Conservation (phyloP, 352 stramenopile genomes). For the Pythium scleroteichum region DNA sequence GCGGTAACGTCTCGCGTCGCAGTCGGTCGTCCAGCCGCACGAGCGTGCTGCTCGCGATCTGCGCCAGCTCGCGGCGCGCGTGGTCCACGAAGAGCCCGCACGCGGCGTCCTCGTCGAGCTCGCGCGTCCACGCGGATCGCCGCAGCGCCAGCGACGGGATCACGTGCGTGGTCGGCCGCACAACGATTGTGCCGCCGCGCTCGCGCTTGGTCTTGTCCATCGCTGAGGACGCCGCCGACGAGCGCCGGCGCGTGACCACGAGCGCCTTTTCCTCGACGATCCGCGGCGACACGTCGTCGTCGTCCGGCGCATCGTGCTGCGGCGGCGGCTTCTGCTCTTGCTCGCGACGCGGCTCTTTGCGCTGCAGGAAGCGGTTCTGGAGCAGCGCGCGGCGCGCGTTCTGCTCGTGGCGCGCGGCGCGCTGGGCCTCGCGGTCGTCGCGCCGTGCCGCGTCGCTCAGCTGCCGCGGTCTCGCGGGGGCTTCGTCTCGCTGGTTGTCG, state of each 20-base stretch:
- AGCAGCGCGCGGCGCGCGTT: constrained; percentile 26
- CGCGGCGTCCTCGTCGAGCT: constrained; percentile 45
- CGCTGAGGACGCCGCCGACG: constrained; percentile 10
- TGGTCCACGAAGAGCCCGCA: constrained; percentile 52
- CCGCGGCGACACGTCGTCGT: neutral
- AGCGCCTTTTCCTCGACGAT: constrained; percentile 19
- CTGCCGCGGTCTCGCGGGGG: constrained; percentile 5
- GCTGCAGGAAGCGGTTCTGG: constrained; percentile 59
- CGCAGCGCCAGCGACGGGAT: constrained; percentile 22
- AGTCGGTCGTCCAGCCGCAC: constrained; percentile 56
- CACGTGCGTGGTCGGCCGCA: constrained; percentile 21
- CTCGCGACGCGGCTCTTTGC: constrained; percentile 26
- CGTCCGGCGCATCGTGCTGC: constrained; percentile 6
- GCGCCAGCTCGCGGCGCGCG: constrained; percentile 33
- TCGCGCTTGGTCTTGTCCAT: constrained; percentile 8
- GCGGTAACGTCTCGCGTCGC: constrained; percentile 28
- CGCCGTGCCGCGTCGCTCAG: constrained; percentile 41
- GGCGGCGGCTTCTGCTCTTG: constrained; percentile 2
- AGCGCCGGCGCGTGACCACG: constrained; percentile 22
- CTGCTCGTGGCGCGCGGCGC: constrained; percentile 25
- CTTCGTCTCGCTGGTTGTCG: constrained; percentile 5
- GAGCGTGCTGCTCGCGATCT: constrained; percentile 51
- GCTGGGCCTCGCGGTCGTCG: constrained; percentile 42
- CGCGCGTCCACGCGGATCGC: constrained; percentile 36
- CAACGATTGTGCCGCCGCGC: constrained; percentile 4